Conservation (phyloP, 2,329 filamentous ascomycete genomes). For the Ophiostoma sp. region DNA sequence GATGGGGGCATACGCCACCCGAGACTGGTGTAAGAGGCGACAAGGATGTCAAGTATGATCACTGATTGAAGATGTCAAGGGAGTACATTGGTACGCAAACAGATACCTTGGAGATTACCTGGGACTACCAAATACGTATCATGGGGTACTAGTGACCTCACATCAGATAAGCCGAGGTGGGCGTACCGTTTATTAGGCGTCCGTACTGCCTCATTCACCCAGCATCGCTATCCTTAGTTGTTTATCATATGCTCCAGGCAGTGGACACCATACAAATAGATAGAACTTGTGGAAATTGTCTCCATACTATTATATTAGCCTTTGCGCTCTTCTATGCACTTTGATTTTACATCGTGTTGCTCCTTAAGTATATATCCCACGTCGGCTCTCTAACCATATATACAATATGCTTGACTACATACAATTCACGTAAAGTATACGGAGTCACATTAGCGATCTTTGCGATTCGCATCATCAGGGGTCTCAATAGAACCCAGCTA, state of each 20-base stretch:
- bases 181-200: background rate
- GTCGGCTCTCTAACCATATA: too few relatives aligned
- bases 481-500: too few relatives aligned
- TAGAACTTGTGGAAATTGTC: too few relatives aligned
- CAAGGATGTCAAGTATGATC: background rate
- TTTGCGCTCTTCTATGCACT: too few relatives aligned
- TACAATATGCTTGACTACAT: too few relatives aligned
- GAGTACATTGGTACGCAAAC: background rate
- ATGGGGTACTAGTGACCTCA: background rate
- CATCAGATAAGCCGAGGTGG: background rate
- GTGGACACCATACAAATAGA: background rate
- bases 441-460: too few relatives aligned
- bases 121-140: background rate
- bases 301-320: too few relatives aligned
- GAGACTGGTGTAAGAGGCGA: background rate
- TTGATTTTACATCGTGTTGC: too few relatives aligned
- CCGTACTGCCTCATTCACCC: background rate
- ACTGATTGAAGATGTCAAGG: background rate
- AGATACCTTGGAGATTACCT: background rate
- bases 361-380: too few relatives aligned
- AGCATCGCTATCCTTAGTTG: background rate
- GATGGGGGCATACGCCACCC: background rate
- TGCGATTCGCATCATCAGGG: too few relatives aligned
- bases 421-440: too few relatives aligned
- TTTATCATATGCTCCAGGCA: background rate